Evolutionary conservation across 495 filamentous ascomycete genomes (phyloP).

Genomic region (Penicillium verhagenii): DNA sequence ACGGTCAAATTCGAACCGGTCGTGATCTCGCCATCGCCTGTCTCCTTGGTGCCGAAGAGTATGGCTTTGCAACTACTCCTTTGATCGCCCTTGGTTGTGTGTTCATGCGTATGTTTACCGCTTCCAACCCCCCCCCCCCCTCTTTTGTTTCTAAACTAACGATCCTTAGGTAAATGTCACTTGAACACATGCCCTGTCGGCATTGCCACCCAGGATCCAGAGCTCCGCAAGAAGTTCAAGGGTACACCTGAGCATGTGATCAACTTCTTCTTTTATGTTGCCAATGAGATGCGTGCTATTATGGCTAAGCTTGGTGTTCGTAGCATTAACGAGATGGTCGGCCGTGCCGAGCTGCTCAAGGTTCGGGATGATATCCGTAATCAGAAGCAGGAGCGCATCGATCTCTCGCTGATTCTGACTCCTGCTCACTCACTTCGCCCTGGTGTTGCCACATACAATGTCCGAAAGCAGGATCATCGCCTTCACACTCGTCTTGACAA

Average conservation of each 20-base stretch:
- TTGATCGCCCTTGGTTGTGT: slow-evolving; percentile 98
- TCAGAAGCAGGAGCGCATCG: slow-evolving; percentile 89
- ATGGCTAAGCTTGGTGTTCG: slow-evolving; percentile 97
- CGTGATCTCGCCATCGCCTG: slow-evolving; percentile 96
- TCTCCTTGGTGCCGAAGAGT: slow-evolving; percentile 95
- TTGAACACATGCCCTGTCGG: slow-evolving; percentile 93
- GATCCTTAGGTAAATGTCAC: slow-evolving; percentile 30
- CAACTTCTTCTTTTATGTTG: slow-evolving; percentile 99
- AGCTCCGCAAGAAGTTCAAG: slow-evolving; percentile 90
- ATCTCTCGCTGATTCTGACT: slow-evolving; percentile 92
- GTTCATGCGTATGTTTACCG: slow-evolving; percentile 84
- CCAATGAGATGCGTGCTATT: slow-evolving; percentile 96
- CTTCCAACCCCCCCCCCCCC: too few species aligned
- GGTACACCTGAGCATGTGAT: slow-evolving; percentile 97
- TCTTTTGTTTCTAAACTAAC: background rate
- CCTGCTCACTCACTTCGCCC: slow-evolving; percentile 95
- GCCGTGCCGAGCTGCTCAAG: slow-evolving; percentile 82
- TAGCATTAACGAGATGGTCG: slow-evolving; percentile 98
- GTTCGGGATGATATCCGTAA: slow-evolving; percentile 86
- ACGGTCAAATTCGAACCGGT: slow-evolving; percentile 92
- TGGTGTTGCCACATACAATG: slow-evolving; percentile 97
- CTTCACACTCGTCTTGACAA: slow-evolving; percentile 96
- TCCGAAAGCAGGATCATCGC: slow-evolving; percentile 95
- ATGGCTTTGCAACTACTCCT: slow-evolving; percentile 96
- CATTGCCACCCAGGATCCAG: slow-evolving; percentile 95